These are phyloP conservation scores for Acorus gramineus DNA, from an alignment of 106 monocot genomes.

Conservation along the genomic window DNA sequence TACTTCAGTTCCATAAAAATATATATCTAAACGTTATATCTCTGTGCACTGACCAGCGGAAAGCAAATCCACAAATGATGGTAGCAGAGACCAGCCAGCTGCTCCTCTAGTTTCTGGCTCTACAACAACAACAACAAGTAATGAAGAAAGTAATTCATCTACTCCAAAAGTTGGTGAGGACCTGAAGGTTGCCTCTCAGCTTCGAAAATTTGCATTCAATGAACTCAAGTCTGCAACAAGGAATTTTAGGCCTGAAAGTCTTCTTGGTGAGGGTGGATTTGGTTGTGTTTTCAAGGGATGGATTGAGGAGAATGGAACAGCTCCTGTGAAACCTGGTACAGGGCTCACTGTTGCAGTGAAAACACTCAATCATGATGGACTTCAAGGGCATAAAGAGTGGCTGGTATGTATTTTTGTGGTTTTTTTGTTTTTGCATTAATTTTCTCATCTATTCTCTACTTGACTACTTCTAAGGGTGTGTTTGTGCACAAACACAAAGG, in stretches of 20 bases:
- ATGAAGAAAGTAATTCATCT: conserved; percentile 31
- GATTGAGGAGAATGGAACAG: conserved; percentile 44
- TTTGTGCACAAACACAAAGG: no score
- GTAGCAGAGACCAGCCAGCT: conserved; percentile 24
- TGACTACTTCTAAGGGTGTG: no score
- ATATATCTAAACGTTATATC: neutral
- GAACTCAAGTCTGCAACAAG: conserved; percentile 31
- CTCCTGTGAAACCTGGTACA: conserved; percentile 44
- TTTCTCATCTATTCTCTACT: neutral
- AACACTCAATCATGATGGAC: conserved; percentile 32
- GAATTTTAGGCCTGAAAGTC: conserved; percentile 35
- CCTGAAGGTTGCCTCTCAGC: conserved; percentile 22
- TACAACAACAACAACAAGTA: conserved; percentile 25
- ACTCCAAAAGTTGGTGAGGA: conserved; percentile 18
- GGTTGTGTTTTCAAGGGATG: conserved; percentile 47
- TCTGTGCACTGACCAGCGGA: conserved; percentile 8
- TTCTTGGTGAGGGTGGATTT: conserved; percentile 43
- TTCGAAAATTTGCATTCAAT: conserved; percentile 34
- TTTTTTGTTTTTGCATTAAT: neutral
- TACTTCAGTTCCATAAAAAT: neutral
- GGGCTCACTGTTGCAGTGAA: conserved; percentile 40
- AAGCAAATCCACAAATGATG: conserved; percentile 24
- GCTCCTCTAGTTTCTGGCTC: conserved; percentile 18
- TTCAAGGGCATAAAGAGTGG: conserved; percentile 50
- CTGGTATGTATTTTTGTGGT: conserved; percentile 13